Conservation (phyloP, 305 asterid species). For the Fraxinus ornus region DNA sequence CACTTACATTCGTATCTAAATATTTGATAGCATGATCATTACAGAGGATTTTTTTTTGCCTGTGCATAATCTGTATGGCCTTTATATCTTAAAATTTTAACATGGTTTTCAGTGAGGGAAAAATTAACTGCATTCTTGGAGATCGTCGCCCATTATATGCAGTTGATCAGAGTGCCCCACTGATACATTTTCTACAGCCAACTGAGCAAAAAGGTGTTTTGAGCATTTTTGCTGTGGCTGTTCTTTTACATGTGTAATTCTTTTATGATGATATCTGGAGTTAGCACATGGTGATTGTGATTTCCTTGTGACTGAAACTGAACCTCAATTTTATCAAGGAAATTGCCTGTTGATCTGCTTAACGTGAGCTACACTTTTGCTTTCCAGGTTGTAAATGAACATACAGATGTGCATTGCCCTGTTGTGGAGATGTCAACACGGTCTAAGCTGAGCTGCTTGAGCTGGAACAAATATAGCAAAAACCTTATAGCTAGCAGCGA, state of each 20-base stretch:
- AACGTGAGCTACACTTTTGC: slow-evolving; percentile 15
- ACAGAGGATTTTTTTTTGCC: not conserved
- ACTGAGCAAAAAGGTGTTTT: not conserved
- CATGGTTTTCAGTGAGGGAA: not conserved
- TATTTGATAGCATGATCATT: not conserved
- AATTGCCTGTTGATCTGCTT: not conserved
- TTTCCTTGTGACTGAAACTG: slow-evolving; percentile 6
- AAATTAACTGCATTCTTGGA: not conserved
- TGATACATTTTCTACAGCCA: not conserved
- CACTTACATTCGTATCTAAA: not conserved
- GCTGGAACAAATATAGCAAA: slow-evolving; percentile 49
- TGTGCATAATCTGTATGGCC: not conserved
- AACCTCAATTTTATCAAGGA: not conserved
- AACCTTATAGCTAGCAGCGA: slow-evolving; percentile 50
- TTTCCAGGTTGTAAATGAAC: slow-evolving; percentile 64
- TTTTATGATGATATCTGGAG: slow-evolving; percentile 6
- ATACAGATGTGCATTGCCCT: slow-evolving; percentile 44
- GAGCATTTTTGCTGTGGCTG: not conserved
- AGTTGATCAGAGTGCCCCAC: not conserved
- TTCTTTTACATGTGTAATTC: not conserved
- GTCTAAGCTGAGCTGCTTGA: slow-evolving; percentile 53
- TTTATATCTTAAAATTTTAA: not conserved
- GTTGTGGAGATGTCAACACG: slow-evolving; percentile 55
- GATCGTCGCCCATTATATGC: not conserved
- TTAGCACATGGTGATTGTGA: not conserved